Conservation (phyloP, 768 basidiomycete genomes). For the Pleurotus djamor region DNA sequence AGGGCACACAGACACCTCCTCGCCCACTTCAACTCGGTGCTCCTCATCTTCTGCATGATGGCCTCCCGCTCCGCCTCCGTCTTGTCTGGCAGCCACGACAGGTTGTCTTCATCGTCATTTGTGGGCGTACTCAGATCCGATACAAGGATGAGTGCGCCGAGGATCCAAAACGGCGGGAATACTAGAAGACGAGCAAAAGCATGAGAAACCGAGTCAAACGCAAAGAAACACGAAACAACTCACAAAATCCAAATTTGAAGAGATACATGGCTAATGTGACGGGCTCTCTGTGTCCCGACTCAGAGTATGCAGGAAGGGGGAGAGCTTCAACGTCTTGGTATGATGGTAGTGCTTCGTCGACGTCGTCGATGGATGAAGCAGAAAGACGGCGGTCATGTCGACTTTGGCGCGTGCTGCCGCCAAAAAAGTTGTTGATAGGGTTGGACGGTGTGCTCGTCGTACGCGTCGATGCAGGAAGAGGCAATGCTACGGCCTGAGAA, state of each 20-base stretch:
- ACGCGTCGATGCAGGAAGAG: neutral
- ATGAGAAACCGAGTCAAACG: neutral
- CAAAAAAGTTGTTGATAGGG: constrained; percentile 2
- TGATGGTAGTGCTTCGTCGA: constrained; percentile 5
- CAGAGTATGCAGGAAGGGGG: neutral
- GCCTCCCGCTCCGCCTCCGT: constrained; percentile 46
- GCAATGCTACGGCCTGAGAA: neutral
- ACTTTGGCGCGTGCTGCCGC: neutral
- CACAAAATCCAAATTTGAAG: constrained; percentile 50
- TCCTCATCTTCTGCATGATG: constrained; percentile 45
- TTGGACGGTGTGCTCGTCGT: neutral
- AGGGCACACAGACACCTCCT: constrained; percentile 54
- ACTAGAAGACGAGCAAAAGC: constrained; percentile 22
- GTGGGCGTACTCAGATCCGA: constrained; percentile 36
- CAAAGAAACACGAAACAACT: constrained; percentile 15
- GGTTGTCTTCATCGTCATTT: neutral
- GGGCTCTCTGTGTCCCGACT: constrained; percentile 27
- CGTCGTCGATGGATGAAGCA: neutral
- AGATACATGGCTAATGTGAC: constrained; percentile 40
- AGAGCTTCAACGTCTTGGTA: constrained; percentile 2
- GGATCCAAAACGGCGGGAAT: constrained; percentile 46
- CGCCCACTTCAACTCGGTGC: constrained; percentile 55
- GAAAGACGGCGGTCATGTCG: constrained; percentile 3
- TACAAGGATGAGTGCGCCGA: constrained; percentile 36
- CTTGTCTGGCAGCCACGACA: constrained; percentile 51